A percentile compares a stretch with the other conserved stretches of the same genome.
phyloP scores from a whole-genome alignment of 225 moss, liverwort and hornwort genomes.

The Sphagnum tenellum region DNA sequence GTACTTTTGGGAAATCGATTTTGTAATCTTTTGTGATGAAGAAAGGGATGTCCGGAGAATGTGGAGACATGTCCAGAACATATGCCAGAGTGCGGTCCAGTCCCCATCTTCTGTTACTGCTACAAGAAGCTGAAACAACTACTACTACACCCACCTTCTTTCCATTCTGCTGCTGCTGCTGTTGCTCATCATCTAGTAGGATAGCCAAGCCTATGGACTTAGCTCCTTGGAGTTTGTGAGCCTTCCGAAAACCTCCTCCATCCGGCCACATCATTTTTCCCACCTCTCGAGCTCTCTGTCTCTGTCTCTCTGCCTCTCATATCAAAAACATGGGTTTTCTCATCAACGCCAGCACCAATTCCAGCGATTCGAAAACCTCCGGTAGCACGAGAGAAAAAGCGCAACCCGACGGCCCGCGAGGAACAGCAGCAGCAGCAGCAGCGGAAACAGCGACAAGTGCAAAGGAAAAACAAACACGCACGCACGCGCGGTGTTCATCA shows the following conservation, averaged over 20 bases:
- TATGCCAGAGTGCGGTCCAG: conserved; percentile 79
- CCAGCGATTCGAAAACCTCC: no score
- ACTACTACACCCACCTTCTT: conserved; percentile 64
- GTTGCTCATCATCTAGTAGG: conserved; percentile 43
- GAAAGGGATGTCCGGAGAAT: conserved; percentile 23
- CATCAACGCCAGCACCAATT: no score
- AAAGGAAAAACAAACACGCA: no score
- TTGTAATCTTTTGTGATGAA: conserved; percentile 25
- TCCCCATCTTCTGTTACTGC: conserved; percentile 19
- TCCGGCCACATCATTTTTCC: conserved; percentile 75
- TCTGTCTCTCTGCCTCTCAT: no score
- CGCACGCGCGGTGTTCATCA: no score
- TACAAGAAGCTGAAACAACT: conserved; percentile 13
- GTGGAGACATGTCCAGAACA: conserved; percentile 40
- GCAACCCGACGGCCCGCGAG: no score
- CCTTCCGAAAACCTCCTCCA: conserved; percentile 50
- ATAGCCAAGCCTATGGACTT: conserved; percentile 78
- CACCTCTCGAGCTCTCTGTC: background rate
- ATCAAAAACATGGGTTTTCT: no score
- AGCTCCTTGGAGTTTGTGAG: conserved; percentile 65
- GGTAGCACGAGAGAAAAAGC: no score
- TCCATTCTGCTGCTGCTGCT: conserved; percentile 37
- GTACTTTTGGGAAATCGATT: conserved; percentile 44
- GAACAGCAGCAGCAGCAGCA: no score
- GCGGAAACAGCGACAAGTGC: no score